These are phyloP conservation scores for Daldinia sp. DNA, from an alignment of 2,329 filamentous ascomycete genomes.

Conservation along the genomic window DNA sequence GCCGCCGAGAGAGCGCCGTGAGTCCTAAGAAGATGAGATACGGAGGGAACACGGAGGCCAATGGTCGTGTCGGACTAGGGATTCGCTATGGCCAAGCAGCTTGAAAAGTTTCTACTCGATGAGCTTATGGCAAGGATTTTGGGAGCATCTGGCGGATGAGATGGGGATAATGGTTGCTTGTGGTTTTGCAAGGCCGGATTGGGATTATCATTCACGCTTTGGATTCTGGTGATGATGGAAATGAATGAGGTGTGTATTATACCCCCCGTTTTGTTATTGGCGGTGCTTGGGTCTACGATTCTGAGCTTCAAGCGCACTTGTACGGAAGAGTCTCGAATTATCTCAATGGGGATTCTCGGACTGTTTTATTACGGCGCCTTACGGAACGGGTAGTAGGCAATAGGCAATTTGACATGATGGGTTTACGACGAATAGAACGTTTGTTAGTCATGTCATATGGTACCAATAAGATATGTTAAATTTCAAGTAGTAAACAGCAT, in stretches of 20 bases:
- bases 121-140: not conserved
- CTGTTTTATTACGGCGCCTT: slow-evolving; percentile 2
- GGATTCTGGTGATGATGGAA: slow-evolving; percentile 17
- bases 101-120: slow-evolving; percentile 12
- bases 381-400: not conserved
- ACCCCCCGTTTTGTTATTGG: slow-evolving; percentile 27
- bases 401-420: slow-evolving; percentile 22
- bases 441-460: slow-evolving; percentile 5
- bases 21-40: slow-evolving; percentile 67
- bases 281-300: slow-evolving; percentile 19
- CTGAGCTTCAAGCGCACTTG: slow-evolving; percentile 7
- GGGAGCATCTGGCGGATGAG: not conserved
- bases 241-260: slow-evolving; percentile 33
- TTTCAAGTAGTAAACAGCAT: not conserved
- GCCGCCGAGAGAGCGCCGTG: slow-evolving; percentile 53
- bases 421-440: not conserved
- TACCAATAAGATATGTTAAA: slow-evolving; percentile 6
- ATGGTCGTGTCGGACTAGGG: slow-evolving; percentile 62
- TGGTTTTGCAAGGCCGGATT: not conserved
- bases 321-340: slow-evolving; percentile 1
- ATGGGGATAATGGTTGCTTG: not conserved
- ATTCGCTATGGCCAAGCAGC: slow-evolving; percentile 60
- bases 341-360: not conserved
- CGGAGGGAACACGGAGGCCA: slow-evolving; percentile 56
- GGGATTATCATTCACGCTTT: slow-evolving; percentile 11